Conservation (phyloP, 306 rosid species). For the Mucuna pruriens region DNA sequence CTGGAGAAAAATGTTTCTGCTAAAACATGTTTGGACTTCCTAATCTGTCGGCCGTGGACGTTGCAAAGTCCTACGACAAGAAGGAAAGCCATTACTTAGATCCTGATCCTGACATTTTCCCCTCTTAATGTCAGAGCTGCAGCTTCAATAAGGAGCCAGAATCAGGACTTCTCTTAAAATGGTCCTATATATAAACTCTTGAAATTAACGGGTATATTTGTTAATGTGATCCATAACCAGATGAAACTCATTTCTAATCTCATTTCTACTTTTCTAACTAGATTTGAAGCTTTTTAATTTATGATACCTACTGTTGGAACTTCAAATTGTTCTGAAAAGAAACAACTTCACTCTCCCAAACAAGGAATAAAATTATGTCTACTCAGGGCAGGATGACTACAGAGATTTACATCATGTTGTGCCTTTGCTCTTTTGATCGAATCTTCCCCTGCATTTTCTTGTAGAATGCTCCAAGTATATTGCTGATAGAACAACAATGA, state of each 20-base stretch:
- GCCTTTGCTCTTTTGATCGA: neutral
- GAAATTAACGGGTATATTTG: neutral
- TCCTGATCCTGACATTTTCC: slow-evolving; percentile 47
- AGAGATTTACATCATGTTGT: neutral
- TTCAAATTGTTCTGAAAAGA: neutral
- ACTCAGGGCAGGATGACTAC: neutral
- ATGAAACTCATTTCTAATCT: slow-evolving; percentile 22
- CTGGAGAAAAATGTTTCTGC: slow-evolving; percentile 34
- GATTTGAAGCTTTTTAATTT: neutral
- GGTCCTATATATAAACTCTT: neutral
- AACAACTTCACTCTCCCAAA: slow-evolving; percentile 1
- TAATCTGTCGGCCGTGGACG: slow-evolving; percentile 68
- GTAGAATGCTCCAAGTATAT: neutral
- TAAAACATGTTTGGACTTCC: slow-evolving; percentile 56
- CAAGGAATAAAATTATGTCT: neutral
- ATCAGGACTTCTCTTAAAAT: neutral
- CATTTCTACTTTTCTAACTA: neutral
- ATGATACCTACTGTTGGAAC: neutral
- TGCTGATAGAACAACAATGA: neutral
- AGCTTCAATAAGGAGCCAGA: neutral
- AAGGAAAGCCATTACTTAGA: slow-evolving; percentile 48
- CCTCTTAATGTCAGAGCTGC: slow-evolving; percentile 31
- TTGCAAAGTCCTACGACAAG: slow-evolving; percentile 61
- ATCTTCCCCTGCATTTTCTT: neutral
- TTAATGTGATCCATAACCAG: neutral